phyloP scores from a whole-genome alignment of 805 yeast species.

The Kodamaea neixiangensis region DNA sequence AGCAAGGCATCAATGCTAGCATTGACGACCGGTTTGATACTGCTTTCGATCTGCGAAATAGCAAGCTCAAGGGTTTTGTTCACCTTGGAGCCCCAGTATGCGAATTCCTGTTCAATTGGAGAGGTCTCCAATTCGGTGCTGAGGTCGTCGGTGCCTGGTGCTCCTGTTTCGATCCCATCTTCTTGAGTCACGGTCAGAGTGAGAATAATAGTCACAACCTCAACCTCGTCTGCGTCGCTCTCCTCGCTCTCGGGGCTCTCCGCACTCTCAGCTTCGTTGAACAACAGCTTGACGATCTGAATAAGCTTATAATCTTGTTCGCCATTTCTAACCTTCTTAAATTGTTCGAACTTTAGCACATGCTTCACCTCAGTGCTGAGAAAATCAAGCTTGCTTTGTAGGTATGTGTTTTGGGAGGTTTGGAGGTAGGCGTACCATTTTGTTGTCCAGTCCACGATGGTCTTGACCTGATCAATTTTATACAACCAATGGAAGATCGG shows the following conservation, averaged over 20 bases:
- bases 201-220: conserved; percentile 10
- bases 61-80: conserved; percentile 38
- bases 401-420: conserved; percentile 7
- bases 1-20: conserved; percentile 25
- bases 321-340: conserved; percentile 8
- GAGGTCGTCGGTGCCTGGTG: neutral
- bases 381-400: conserved; percentile 25
- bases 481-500: conserved; percentile 1
- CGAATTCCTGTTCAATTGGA: conserved; percentile 31
- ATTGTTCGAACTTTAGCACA: conserved; percentile 22
- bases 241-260: neutral
- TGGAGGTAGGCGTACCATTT: neutral
- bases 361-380: conserved; percentile 28
- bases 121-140: conserved; percentile 4
- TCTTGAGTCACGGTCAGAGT: conserved; percentile 7
- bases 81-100: conserved; percentile 35
- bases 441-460: conserved; percentile 1
- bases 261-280: neutral
- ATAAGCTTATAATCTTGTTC: conserved; percentile 4
- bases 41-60: conserved; percentile 29
- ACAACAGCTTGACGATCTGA: conserved; percentile 8
- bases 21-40: conserved; percentile 31
- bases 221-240: neutral
- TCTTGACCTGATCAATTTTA: neutral
- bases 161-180: neutral